Conservation (phyloP, 345 rosid genomes). For the Draba incana region DNA sequence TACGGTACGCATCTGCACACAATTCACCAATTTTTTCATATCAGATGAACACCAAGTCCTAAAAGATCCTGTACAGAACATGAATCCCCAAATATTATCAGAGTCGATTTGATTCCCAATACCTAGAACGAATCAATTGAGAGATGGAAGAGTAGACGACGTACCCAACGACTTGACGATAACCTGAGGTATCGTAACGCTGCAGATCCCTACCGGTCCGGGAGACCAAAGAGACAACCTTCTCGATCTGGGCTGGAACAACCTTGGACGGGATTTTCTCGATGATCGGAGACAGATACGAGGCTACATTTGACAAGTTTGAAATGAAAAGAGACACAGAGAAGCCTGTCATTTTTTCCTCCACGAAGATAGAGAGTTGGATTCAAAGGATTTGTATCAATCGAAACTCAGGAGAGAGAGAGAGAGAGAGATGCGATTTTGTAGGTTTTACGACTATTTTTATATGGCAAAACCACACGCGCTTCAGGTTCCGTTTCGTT, state of each 20-base stretch:
- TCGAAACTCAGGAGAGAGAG: too few species aligned
- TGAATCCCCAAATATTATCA: background rate
- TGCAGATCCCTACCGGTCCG: conserved; percentile 73
- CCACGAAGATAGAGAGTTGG: background rate
- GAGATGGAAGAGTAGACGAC: background rate
- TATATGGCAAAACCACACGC: conserved; percentile 42
- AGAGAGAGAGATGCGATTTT: conserved; percentile 28
- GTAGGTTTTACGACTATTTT: conserved; percentile 12
- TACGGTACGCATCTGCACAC: conserved; percentile 63
- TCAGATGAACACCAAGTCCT: too few species aligned
- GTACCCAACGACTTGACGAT: conserved; percentile 80
- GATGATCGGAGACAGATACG: conserved; percentile 48
- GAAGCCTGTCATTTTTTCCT: conserved; percentile 44
- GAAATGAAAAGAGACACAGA: conserved; percentile 46
- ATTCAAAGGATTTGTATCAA: conserved; percentile 22
- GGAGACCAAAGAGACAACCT: conserved; percentile 53
- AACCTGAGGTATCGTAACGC: conserved; percentile 59
- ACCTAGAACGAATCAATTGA: background rate
- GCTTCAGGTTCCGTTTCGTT: conserved; percentile 27
- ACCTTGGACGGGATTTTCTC: conserved; percentile 44
- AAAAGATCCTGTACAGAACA: too few species aligned
- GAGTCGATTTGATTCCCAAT: background rate
- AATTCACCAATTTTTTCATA: background rate
- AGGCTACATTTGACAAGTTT: conserved; percentile 46
- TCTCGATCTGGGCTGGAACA: conserved; percentile 52